Conservation (phyloP, 2,329 filamentous ascomycete species). For the Bertia moriformis region DNA sequence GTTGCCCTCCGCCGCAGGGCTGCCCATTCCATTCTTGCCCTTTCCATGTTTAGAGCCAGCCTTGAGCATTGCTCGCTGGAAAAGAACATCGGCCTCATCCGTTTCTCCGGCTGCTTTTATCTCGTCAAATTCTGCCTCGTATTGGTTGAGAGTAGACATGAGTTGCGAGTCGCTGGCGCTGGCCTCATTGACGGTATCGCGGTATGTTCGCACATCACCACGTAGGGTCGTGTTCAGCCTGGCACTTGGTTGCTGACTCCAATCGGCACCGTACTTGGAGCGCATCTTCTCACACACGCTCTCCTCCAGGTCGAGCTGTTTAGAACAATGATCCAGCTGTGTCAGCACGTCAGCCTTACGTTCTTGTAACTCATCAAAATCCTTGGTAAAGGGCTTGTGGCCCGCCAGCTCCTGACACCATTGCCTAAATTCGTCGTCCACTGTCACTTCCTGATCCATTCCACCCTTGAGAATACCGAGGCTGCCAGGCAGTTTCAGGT, state of each 20-base stretch:
- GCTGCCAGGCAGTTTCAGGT: conserved; percentile 76
- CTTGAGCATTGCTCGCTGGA: conserved; percentile 73
- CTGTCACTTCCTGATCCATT: conserved; percentile 73
- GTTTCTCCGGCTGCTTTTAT: conserved; percentile 82
- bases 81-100: conserved; percentile 75
- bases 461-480: conserved; percentile 85
- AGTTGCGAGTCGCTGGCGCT: conserved; percentile 73
- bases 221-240: conserved; percentile 76
- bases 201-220: conserved; percentile 75
- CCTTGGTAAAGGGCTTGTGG: conserved; percentile 38
- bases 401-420: conserved; percentile 68
- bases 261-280: conserved; percentile 87
- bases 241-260: conserved; percentile 93
- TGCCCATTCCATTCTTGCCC: conserved; percentile 51
- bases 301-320: conserved; percentile 91
- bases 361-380: conserved; percentile 64
- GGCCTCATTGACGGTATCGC: conserved; percentile 79
- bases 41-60: conserved; percentile 53
- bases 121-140: conserved; percentile 80
- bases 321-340: conserved; percentile 65
- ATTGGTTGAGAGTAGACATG: conserved; percentile 69
- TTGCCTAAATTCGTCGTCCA: conserved; percentile 78
- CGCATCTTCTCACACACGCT: conserved; percentile 98
- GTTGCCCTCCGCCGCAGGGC: conserved; percentile 55
- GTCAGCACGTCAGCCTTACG: conserved; percentile 64